Percentiles rank a stretch among this genome's conserved stretches.
Evolutionary conservation across 345 rosid species (phyloP).

Genomic region (Rubroshorea leprosula): DNA sequence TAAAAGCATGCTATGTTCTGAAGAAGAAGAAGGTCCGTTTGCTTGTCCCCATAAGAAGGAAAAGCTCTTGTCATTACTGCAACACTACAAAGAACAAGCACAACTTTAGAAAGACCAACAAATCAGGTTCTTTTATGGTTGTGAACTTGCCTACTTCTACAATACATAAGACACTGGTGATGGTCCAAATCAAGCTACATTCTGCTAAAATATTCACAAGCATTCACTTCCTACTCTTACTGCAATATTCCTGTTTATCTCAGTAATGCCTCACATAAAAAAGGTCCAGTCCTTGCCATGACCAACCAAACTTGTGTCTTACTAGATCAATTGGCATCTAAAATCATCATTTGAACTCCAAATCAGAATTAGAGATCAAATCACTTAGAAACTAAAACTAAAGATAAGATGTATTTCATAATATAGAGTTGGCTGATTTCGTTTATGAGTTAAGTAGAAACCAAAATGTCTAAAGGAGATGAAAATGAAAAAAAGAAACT

Average conservation of each 20-base stretch:
- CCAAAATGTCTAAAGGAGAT: background rate
- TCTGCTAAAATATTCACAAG: too few relatives aligned
- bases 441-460: background rate
- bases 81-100: conserved; percentile 42
- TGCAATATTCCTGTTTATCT: too few relatives aligned
- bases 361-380: too few relatives aligned
- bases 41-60: conserved; percentile 49
- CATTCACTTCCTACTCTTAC: too few relatives aligned
- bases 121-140: background rate
- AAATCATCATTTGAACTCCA: too few relatives aligned
- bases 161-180: background rate
- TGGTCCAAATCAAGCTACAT: background rate
- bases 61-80: conserved; percentile 98
- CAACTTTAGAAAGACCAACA: conserved; percentile 5
- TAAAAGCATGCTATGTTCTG: conserved; percentile 77
- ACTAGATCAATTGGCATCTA: too few relatives aligned
- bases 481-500: conserved; percentile 6
- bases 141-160: too few relatives aligned
- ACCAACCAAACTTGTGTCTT: too few relatives aligned
- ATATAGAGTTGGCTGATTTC: background rate
- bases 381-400: too few relatives aligned
- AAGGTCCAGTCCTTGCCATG: too few relatives aligned
- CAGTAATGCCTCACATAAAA: too few relatives aligned
- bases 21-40: conserved; percentile 53
- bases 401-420: too few relatives aligned